phyloP scores from a whole-genome alignment of 768 basidiomycete genomes.

The Chalciporus sphaerocephalus region DNA sequence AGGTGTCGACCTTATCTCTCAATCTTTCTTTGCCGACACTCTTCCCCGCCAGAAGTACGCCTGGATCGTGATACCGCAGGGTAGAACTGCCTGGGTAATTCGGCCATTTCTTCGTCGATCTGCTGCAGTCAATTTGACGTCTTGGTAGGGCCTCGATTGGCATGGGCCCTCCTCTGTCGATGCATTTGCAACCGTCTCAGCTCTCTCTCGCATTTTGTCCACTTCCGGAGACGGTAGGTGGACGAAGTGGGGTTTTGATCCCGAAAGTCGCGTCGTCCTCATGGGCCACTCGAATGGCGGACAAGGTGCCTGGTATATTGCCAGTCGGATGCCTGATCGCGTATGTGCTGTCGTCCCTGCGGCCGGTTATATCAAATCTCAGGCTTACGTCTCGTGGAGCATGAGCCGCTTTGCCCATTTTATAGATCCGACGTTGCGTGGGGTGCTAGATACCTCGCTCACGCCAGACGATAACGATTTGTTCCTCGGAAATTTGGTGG shows the following conservation, averaged over 20 bases:
- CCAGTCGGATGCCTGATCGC: constrained; percentile 72
- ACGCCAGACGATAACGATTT: constrained; percentile 87
- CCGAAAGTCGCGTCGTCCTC: constrained; percentile 49
- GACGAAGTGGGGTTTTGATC: constrained; percentile 38
- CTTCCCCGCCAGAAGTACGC: constrained; percentile 53
- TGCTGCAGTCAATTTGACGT: not conserved
- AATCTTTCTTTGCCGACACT: constrained; percentile 58
- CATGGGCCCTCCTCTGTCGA: constrained; percentile 78
- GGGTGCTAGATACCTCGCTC: constrained; percentile 68
- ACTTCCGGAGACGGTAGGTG: constrained; percentile 29
- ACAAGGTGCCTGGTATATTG: constrained; percentile 82
- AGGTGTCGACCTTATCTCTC: constrained; percentile 63
- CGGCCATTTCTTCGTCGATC: not conserved
- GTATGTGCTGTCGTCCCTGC: constrained; percentile 71
- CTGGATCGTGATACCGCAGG: constrained; percentile 83
- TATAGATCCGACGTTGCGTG: constrained; percentile 67
- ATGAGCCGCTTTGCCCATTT: constrained; percentile 74
- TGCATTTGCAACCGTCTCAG: constrained; percentile 59
- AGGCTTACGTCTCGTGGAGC: constrained; percentile 73
- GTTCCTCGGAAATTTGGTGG: constrained; percentile 71
- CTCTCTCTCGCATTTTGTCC: constrained; percentile 47
- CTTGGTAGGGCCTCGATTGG: constrained; percentile 82
- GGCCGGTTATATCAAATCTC: constrained; percentile 82
- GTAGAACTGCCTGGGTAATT: constrained; percentile 76
- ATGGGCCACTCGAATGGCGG: constrained; percentile 93